A percentile compares a stretch with the other conserved stretches of the same genome.
These are phyloP conservation scores for Sporothrix pallida DNA, from an alignment of 2,329 filamentous ascomycete species.

Conservation along the genomic window DNA sequence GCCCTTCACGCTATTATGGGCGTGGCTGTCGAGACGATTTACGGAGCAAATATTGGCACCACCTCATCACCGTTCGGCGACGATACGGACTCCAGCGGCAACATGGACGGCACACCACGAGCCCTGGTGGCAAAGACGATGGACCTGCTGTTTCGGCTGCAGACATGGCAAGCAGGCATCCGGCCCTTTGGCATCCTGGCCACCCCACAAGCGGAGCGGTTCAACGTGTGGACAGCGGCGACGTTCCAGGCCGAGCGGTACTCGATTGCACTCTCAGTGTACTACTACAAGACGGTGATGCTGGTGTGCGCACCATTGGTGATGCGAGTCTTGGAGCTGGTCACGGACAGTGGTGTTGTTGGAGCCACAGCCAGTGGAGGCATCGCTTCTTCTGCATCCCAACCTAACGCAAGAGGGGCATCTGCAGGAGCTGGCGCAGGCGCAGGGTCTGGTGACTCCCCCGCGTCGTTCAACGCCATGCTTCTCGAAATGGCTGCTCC, in stretches of 20 bases:
- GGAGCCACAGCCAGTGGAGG: not conserved
- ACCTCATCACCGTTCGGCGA: not conserved
- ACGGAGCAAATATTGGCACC: conserved; percentile 37
- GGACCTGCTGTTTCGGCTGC: conserved; percentile 33
- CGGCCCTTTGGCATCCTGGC: conserved; percentile 32
- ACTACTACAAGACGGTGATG: conserved; percentile 37
- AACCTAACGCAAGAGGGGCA: no score
- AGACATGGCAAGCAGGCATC: conserved; percentile 32
- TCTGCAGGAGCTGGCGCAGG: not conserved
- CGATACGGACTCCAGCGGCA: not conserved
- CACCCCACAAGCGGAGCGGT: not conserved
- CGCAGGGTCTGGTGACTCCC: not conserved
- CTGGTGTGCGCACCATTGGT: conserved; percentile 34
- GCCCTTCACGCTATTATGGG: conserved; percentile 34
- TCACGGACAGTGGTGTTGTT: not conserved
- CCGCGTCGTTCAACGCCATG: conserved; percentile 2
- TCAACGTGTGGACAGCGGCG: conserved; percentile 25
- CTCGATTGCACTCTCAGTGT: conserved; percentile 35
- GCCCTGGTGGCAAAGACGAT: conserved; percentile 33
- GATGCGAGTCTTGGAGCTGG: conserved; percentile 31
- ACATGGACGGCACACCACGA: not conserved
- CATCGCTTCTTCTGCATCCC: not conserved
- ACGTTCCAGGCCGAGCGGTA: conserved; percentile 34
- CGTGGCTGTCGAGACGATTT: conserved; percentile 30
- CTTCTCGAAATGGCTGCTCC: conserved; percentile 36